These are phyloP conservation scores for Hanseniaspora pseudoguilliermondii DNA, from an alignment of 805 yeast species.

Conservation along the genomic window DNA sequence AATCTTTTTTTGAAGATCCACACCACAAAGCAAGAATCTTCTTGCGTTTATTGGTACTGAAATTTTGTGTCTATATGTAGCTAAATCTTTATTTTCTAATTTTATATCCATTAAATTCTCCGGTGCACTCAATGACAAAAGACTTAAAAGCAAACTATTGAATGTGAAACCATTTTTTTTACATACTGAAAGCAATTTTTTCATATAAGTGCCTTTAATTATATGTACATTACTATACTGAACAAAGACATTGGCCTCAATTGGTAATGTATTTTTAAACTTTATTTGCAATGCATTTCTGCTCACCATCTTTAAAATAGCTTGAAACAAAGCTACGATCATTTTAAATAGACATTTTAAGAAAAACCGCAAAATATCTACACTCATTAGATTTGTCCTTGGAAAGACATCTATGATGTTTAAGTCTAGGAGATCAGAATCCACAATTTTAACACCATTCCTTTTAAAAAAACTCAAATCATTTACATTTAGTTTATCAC, in stretches of 20 bases:
- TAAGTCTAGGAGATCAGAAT: background rate
- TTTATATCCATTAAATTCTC: background rate
- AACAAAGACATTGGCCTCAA: background rate
- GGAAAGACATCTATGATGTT: slow-evolving; percentile 7
- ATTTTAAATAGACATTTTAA: background rate
- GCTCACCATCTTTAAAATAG: background rate
- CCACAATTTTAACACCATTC: background rate
- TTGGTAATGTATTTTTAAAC: background rate
- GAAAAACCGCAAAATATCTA: background rate
- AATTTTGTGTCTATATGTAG: background rate
- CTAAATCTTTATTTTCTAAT: background rate
- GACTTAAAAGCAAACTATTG: background rate
- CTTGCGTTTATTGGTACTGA: background rate
- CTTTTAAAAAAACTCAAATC: background rate
- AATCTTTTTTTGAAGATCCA: background rate
- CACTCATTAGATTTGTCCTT: background rate
- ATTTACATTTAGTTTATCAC: background rate
- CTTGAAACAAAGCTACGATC: background rate
- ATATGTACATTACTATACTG: background rate
- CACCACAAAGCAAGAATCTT: background rate
- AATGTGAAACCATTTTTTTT: background rate
- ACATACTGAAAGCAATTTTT: background rate
- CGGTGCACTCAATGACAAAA: background rate
- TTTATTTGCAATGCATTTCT: background rate
- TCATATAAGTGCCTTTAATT: background rate